These are phyloP conservation scores for Xylariaceae sp. DNA, from an alignment of 2,329 filamentous ascomycete species.

Conservation along the genomic window DNA sequence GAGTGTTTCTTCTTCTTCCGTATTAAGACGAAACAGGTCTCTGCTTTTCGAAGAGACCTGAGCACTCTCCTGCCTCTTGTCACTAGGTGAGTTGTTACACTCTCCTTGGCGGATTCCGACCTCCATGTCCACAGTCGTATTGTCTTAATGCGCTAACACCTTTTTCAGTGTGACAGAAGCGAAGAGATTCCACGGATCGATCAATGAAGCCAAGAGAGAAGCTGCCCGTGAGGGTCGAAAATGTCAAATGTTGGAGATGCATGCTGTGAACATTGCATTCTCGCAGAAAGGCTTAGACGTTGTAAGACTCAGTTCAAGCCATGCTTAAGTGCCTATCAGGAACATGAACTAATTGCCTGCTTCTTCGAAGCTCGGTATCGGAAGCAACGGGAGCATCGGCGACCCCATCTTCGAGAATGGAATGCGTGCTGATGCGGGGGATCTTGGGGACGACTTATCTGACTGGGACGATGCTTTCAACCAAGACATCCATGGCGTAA, in stretches of 20 bases:
- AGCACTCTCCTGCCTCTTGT: constrained; percentile 13
- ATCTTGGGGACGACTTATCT: constrained; percentile 29
- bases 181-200: constrained; percentile 13
- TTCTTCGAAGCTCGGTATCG: constrained; percentile 25
- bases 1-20: constrained; percentile 17
- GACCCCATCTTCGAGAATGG: constrained; percentile 34
- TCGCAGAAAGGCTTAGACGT: constrained; percentile 23
- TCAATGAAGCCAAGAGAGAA: constrained; percentile 10
- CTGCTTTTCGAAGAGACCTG: constrained; percentile 9
- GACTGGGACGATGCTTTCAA: constrained; percentile 33
- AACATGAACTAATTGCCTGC: constrained; percentile 7
- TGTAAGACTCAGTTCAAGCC: constrained; percentile 8
- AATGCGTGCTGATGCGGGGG: constrained; percentile 31
- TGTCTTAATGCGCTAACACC: no score
- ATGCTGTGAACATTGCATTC: constrained; percentile 26
- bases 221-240: constrained; percentile 8
- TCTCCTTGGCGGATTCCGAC: no score
- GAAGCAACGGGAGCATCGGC: constrained; percentile 29
- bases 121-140: no score
- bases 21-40: constrained; percentile 6
- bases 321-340: neutral
- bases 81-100: no score
- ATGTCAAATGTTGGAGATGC: constrained; percentile 12
- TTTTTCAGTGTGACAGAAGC: constrained; percentile 11
- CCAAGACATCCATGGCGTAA: constrained; percentile 36